Conservation (phyloP, 805 yeast species). For the Cyberlindnera petersonii region DNA sequence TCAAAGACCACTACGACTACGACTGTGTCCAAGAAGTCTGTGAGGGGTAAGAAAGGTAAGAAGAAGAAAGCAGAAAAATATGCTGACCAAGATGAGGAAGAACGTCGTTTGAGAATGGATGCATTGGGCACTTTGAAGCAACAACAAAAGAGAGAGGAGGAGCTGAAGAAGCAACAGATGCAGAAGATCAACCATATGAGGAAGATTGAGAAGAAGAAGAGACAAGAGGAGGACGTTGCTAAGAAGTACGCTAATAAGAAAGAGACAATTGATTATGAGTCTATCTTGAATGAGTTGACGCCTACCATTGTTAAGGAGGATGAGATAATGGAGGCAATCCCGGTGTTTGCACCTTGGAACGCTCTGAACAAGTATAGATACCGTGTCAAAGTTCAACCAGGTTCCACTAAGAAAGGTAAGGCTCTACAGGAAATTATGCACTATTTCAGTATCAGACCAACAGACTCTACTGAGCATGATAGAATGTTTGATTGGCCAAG, state of each 20-base stretch:
- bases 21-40: constrained; percentile 40
- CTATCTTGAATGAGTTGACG: constrained; percentile 36
- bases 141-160: constrained; percentile 35
- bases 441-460: constrained; percentile 48
- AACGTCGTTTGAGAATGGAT: constrained; percentile 67
- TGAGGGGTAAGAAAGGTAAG: constrained; percentile 84
- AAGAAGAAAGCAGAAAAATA: constrained; percentile 79
- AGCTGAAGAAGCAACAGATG: constrained; percentile 31
- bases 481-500: constrained; percentile 64
- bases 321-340: constrained; percentile 58
- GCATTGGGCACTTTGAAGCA: constrained; percentile 80
- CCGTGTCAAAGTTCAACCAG: constrained; percentile 79
- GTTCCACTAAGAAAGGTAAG: constrained; percentile 81
- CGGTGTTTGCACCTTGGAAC: constrained; percentile 92
- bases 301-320: constrained; percentile 39
- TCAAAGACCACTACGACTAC: constrained; percentile 5
- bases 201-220: constrained; percentile 34
- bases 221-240: constrained; percentile 36
- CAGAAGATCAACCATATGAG: constrained; percentile 33
- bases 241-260: constrained; percentile 32
- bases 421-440: constrained; percentile 66
- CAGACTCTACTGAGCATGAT: constrained; percentile 41
- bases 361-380: constrained; percentile 70
- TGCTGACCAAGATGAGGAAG: constrained; percentile 90
- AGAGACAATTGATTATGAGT: constrained; percentile 42